Percentiles rank a stretch among this genome's conserved stretches.
Evolutionary conservation across 164 flowering plant species (phyloP).

Genomic region (Sextonia rubra): DNA sequence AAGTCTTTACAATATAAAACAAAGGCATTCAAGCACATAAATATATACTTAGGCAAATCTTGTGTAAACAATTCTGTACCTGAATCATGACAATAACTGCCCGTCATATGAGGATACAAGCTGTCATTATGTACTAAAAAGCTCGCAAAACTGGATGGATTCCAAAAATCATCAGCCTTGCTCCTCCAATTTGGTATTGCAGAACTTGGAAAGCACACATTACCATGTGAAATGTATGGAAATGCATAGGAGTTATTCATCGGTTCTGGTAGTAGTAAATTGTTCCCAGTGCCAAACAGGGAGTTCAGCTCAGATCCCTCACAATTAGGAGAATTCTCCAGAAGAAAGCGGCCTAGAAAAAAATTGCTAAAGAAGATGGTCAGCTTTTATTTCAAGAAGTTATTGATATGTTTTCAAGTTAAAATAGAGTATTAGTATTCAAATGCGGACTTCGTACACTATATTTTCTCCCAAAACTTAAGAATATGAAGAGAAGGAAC

Average conservation of each 20-base stretch:
- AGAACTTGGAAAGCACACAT: constrained; percentile 11
- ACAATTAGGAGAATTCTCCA: constrained; percentile 7
- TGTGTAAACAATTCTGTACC: constrained; percentile 11
- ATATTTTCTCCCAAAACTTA: too few relatives aligned
- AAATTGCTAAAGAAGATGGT: neutral
- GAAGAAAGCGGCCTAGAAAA: constrained; percentile 18
- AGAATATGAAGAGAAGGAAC: neutral
- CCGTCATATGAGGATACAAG: constrained; percentile 14
- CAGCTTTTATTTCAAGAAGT: neutral
- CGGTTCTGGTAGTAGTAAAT: constrained; percentile 14
- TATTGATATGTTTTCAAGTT: neutral
- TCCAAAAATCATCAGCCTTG: constrained; percentile 13
- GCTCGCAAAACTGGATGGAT: constrained; percentile 2
- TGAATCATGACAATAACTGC: constrained; percentile 21
- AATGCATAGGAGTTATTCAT: constrained; percentile 14
- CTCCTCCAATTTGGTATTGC: constrained; percentile 15
- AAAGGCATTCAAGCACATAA: neutral
- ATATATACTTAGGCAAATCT: neutral
- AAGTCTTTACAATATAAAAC: neutral
- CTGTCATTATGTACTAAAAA: constrained; percentile 10
- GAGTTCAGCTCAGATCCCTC: constrained; percentile 12
- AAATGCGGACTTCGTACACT: neutral
- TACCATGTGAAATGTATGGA: constrained; percentile 11
- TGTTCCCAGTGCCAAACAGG: constrained; percentile 11
- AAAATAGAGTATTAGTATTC: neutral